Evolutionary conservation across 768 basidiomycete genomes (phyloP).

Genomic region (Lentinula boryana): DNA sequence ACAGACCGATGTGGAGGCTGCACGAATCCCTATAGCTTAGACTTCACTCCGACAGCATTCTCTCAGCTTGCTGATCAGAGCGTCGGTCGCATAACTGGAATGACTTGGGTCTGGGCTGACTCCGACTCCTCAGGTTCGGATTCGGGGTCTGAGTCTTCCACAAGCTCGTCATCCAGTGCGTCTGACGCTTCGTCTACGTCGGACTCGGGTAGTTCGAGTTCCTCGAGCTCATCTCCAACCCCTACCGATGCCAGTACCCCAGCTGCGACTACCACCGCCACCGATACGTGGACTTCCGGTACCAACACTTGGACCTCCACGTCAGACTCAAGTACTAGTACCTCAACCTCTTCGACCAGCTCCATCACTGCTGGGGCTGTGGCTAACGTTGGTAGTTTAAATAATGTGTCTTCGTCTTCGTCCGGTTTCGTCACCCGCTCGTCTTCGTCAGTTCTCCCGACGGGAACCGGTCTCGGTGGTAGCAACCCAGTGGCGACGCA

Average conservation of each 20-base stretch:
- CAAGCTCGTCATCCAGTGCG: not conserved
- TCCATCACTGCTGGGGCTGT: not conserved
- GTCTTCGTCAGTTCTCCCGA: not conserved
- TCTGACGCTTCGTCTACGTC: not conserved
- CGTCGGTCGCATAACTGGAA: conserved; percentile 4
- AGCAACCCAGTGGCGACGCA: not conserved
- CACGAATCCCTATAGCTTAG: not conserved
- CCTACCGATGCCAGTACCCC: not conserved
- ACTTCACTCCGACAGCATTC: conserved; percentile 5
- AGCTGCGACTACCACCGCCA: not conserved
- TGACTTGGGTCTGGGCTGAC: conserved; percentile 5
- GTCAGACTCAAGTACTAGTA: not conserved
- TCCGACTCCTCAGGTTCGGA: not conserved
- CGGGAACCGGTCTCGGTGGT: not conserved
- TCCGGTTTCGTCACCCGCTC: not conserved
- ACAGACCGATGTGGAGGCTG: conserved; percentile 42
- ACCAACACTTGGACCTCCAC: not conserved
- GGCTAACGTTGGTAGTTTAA: not conserved
- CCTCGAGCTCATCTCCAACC: not conserved
- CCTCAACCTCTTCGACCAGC: not conserved
- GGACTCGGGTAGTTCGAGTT: not conserved
- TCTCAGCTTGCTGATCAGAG: conserved; percentile 5
- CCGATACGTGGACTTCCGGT: not conserved
- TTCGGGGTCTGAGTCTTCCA: not conserved
- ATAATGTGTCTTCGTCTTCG: not conserved